Evolutionary conservation across 306 rosid genomes (phyloP), one percentile per base, ranked within the genome.

Genomic region (Purshia tridentata): DNA sequence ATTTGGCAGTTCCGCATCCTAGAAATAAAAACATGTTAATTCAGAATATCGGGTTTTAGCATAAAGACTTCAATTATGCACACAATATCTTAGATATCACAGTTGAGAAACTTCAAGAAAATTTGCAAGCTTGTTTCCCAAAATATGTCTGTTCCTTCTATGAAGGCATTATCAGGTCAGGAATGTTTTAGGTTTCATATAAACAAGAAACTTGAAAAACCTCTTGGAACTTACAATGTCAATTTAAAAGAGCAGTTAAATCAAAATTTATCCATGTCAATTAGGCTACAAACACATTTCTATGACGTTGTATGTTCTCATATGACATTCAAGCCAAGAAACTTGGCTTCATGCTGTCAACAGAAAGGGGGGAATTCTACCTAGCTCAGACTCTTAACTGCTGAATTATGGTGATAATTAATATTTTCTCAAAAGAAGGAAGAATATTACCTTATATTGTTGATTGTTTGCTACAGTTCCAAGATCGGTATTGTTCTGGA

Each of bases 401-500:
- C 9, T 45, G 53, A 42, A 66, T 16, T 59, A 53, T 23, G 19
- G 23, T 6, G 9, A 6, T 10, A 9, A 4, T 57, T 9, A 10
- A 54, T 23, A 18, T 41, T 48, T 61, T 16, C 70, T 16, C 58
- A 40, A 41, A 55, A 67, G 29, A 74, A 70, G 53, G 52, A 67
- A 79, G 66, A 76, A 42, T 14, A 23, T 66, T 82, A 91, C 98
- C 97, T 86, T 80, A 56, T 68, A 80, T 18, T 72, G 82, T 59
- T 49, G 69, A 54, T 69, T 75, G 55, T 72, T 72, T 68, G n/a
- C 80, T 23, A 47, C 70, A 29, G 83, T 69, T 60, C 60, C 80
- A 74, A 82, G 91, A 72, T 81, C 75, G 39, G 87, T 79, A 64
- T 76, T 84, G 15, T 70, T 85, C 88, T 94, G 96, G 69, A 94